Conservation (phyloP, 75 land plant species). For the Cupressus sempervirens region DNA sequence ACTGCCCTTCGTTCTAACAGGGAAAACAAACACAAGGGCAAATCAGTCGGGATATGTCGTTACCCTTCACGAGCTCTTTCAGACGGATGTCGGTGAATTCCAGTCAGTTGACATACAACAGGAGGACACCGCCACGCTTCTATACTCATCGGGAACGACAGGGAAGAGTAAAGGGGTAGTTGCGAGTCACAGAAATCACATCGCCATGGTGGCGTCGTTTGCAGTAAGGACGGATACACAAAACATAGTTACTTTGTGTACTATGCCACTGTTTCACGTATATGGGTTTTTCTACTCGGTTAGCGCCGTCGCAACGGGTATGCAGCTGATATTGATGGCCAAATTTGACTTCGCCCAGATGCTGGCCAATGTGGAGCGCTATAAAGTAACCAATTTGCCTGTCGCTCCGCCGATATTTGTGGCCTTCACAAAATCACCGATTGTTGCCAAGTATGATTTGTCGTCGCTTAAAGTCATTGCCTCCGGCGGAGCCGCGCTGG, state of each 20-base stretch:
- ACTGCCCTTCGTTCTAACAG: constrained; percentile 8
- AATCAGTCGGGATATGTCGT: not conserved
- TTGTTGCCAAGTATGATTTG: constrained; percentile 36
- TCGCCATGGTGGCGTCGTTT: constrained; percentile 23
- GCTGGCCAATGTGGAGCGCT: constrained; percentile 27
- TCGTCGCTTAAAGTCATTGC: constrained; percentile 30
- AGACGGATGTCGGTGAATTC: constrained; percentile 7
- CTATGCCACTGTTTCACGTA: constrained; percentile 75
- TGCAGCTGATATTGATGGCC: constrained; percentile 24
- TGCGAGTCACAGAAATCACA: constrained; percentile 56
- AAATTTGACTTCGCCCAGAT: constrained; percentile 26
- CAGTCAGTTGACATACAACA: constrained; percentile 25
- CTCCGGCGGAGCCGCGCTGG: constrained; percentile 64
- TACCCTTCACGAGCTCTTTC: not conserved
- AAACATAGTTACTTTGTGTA: constrained; percentile 25
- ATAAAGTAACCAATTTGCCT: constrained; percentile 28
- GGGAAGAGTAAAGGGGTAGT: constrained; percentile 67
- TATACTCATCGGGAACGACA: constrained; percentile 87
- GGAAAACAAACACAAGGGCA: not conserved
- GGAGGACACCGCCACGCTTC: constrained; percentile 64
- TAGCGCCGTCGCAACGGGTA: constrained; percentile 16
- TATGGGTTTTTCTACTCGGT: constrained; percentile 38
- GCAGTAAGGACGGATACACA: not conserved
- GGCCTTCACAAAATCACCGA: constrained; percentile 19
- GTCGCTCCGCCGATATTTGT: constrained; percentile 47